phyloP scores from a whole-genome alignment of 306 rosid species.

The Acacia confusa region DNA sequence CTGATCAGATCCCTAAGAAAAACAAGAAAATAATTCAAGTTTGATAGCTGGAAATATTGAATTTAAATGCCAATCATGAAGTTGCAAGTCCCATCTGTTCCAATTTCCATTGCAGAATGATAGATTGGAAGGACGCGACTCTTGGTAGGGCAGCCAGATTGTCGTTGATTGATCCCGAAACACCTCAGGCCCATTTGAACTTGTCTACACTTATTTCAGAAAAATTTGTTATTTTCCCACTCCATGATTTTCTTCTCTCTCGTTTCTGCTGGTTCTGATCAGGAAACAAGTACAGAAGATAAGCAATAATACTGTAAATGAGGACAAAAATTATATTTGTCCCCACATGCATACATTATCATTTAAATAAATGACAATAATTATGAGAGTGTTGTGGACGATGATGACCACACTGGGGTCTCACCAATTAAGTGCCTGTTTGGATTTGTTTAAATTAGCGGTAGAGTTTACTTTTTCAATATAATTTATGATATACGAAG shows the following conservation, averaged over 20 bases:
- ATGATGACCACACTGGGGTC: conserved; percentile 49
- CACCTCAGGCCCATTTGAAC: conserved; percentile 22
- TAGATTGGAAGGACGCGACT: conserved; percentile 47
- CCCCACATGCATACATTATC: conserved; percentile 31
- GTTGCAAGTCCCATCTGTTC: conserved; percentile 47
- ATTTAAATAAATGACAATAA: conserved; percentile 49
- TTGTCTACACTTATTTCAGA: conserved; percentile 32
- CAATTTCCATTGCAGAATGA: conserved; percentile 45
- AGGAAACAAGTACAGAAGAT: conserved; percentile 24
- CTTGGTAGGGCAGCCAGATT: conserved; percentile 38
- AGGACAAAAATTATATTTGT: conserved; percentile 61
- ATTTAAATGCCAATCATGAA: conserved; percentile 45
- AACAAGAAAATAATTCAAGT: conserved; percentile 18
- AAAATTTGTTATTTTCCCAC: not conserved
- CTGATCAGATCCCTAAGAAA: conserved; percentile 41
- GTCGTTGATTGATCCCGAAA: conserved; percentile 23
- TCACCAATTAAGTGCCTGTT: not conserved
- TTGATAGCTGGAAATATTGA: conserved; percentile 43
- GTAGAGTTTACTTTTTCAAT: too few species aligned
- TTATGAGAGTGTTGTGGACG: conserved; percentile 35
- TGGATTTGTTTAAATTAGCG: too few species aligned
- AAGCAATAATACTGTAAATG: conserved; percentile 46
- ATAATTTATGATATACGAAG: too few species aligned
- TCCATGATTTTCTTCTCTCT: conserved; percentile 10
- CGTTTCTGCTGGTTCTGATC: conserved; percentile 31